These are phyloP conservation scores for Xylaria arbuscula DNA, from an alignment of 2,329 filamentous ascomycete genomes.

Conservation along the genomic window DNA sequence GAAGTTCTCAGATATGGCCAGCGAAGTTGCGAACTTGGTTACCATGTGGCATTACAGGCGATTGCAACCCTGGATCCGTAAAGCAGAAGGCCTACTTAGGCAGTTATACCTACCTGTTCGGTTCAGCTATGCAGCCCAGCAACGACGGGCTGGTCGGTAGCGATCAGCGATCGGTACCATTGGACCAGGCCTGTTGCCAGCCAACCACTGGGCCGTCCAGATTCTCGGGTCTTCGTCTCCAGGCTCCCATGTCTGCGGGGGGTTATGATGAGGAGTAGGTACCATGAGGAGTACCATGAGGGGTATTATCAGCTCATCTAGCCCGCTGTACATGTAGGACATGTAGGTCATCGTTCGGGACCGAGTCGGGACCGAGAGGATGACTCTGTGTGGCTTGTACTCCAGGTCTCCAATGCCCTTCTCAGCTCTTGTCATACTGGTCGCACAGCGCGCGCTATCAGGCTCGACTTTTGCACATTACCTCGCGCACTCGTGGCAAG, in stretches of 20 bases:
- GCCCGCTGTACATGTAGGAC: too few relatives aligned
- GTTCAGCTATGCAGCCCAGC: conserved; percentile 22
- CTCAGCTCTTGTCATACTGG: conserved; percentile 16
- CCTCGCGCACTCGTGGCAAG: not conserved
- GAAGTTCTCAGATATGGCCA: conserved; percentile 6
- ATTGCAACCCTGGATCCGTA: conserved; percentile 26
- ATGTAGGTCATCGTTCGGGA: conserved; percentile 25
- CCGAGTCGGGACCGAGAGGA: conserved; percentile 37
- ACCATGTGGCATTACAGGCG: conserved; percentile 34
- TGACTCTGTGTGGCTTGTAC: conserved; percentile 21
- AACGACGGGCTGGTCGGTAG: conserved; percentile 3
- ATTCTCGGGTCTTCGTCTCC: conserved; percentile 17
- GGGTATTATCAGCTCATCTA: not conserved
- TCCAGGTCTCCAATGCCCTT: not conserved
- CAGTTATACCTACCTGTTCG: conserved; percentile 3
- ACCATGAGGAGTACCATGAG: not conserved
- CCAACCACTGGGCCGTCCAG: conserved; percentile 21
- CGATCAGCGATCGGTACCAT: conserved; percentile 11
- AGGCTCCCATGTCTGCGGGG: conserved; percentile 16
- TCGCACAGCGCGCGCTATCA: conserved; percentile 17
- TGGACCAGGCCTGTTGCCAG: not conserved
- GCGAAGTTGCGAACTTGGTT: conserved; percentile 6
- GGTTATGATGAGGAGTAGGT: not conserved
- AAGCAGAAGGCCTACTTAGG: not conserved
- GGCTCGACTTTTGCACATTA: conserved; percentile 16